Evolutionary conservation across 2,329 filamentous ascomycete species (phyloP), one percentile per base, ranked within the genome.

Genomic region (Claviceps africana): DNA sequence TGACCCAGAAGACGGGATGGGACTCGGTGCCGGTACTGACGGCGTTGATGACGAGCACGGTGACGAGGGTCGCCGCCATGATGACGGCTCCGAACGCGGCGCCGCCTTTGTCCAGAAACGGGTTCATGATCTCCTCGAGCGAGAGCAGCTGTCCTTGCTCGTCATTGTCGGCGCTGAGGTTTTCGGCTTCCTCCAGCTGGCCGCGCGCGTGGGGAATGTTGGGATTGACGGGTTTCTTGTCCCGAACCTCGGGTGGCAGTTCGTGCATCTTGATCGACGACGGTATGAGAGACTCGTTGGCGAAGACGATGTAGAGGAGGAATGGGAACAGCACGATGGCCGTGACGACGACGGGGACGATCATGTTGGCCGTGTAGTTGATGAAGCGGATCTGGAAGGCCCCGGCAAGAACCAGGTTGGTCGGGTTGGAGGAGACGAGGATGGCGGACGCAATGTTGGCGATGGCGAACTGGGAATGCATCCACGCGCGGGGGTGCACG

Each of bases 391-490:
- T 82, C 3, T 77, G 60, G 60, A 88, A 88, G 2, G 85, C 85
- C 4, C 84, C 83, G 0, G 84, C 83, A 0, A 88, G 73, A 0
- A 88, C 84, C 8, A 88, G 74, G 52, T 88, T 88, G 2, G 85
- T 88, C 0, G 85, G 85, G 54, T 88, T 88, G 0, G 84, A 88
- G 0, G 85, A 88, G 10, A 89, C 85, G 13, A 89, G 70, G 25
- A 88, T 85, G 0, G 85, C 83, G 0, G 85, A 88, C 2, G 80
- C 81, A 47, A 88, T 84, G 55, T 88, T 88, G 50, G 83, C 83
- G 1, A 86, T 65, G 17, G 84, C 77, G 53, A 88, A 88, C 54
- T 88, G 85, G 2, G 77, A 78, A 58, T 81, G 76, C 22, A 88
- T 86, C 84, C 85, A 88, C 0, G 85, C 85, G 59, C 80, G 71